Evolutionary conservation across 2,329 filamentous ascomycete species (phyloP).

Genomic region (Aspergillus quadricinctus): DNA sequence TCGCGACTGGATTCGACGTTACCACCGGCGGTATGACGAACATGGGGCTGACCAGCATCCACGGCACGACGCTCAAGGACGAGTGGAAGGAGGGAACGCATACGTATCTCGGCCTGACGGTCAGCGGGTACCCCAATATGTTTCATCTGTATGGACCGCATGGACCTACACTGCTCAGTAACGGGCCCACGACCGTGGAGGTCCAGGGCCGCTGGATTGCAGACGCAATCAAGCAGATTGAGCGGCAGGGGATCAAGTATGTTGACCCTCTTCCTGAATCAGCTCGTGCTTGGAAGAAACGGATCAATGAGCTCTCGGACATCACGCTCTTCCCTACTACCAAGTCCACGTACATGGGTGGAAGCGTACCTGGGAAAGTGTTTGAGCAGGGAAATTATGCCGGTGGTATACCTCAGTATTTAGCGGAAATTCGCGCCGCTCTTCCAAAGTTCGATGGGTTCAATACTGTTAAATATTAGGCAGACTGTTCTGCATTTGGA

Average conservation of each 20-base stretch:
- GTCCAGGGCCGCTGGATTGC: slow-evolving; percentile 56
- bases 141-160: slow-evolving; percentile 55
- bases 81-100: slow-evolving; percentile 36
- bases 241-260: slow-evolving; percentile 44
- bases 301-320: slow-evolving; percentile 46
- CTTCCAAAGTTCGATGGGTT: slow-evolving; percentile 8
- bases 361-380: slow-evolving; percentile 51
- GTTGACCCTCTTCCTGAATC: slow-evolving; percentile 49
- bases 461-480: neutral
- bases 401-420: slow-evolving; percentile 17
- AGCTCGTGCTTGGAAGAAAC: slow-evolving; percentile 47
- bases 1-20: slow-evolving; percentile 45
- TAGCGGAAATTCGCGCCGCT: slow-evolving; percentile 10
- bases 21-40: slow-evolving; percentile 39
- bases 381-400: slow-evolving; percentile 49
- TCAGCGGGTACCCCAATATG: slow-evolving; percentile 46
- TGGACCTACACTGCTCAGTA: slow-evolving; percentile 53
- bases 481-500: neutral
- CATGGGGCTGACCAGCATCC: slow-evolving; percentile 35
- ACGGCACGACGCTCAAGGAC: slow-evolving; percentile 29
- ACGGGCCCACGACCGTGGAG: slow-evolving; percentile 53
- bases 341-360: slow-evolving; percentile 54
- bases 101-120: slow-evolving; percentile 42
- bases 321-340: slow-evolving; percentile 47
- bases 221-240: slow-evolving; percentile 48